A percentile compares a stretch with the other conserved stretches of the same genome.
Conservation (phyloP, 176 grass and related monocot species). For the Cenchrus purpureus region DNA sequence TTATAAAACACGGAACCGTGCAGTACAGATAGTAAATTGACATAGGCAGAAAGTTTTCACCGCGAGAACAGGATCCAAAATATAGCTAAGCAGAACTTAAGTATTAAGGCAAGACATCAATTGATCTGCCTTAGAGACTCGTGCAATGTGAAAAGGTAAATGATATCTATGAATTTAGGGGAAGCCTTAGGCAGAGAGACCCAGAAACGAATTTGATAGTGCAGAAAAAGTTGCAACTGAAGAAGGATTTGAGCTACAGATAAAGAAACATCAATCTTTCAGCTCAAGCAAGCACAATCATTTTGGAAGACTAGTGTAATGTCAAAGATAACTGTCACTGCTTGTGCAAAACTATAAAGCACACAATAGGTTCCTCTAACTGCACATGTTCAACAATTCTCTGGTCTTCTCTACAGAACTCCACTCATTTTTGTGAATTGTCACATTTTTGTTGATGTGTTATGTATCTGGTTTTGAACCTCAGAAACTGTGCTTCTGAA, state of each 20-base stretch:
- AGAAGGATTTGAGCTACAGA: not conserved
- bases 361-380: not conserved
- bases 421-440: not conserved
- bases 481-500: not conserved
- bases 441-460: not conserved
- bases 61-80: not conserved
- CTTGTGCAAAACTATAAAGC: not conserved
- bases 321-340: not conserved
- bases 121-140: not conserved
- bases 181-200: not conserved
- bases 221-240: not conserved
- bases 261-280: not conserved
- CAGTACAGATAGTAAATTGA: not conserved
- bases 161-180: not conserved
- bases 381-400: not conserved
- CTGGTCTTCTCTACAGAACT: not conserved
- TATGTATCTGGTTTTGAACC: not conserved
- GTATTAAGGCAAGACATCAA: not conserved
- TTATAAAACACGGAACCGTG: slow-evolving; percentile 12
- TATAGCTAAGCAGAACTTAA: slow-evolving; percentile 3
- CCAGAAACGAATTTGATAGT: not conserved
- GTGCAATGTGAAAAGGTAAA: slow-evolving; percentile 1
- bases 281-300: no score
- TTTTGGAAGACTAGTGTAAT: not conserved
- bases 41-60: not conserved